phyloP scores from a whole-genome alignment of 2,329 filamentous ascomycete species.

The Nannizzia gypsea region DNA sequence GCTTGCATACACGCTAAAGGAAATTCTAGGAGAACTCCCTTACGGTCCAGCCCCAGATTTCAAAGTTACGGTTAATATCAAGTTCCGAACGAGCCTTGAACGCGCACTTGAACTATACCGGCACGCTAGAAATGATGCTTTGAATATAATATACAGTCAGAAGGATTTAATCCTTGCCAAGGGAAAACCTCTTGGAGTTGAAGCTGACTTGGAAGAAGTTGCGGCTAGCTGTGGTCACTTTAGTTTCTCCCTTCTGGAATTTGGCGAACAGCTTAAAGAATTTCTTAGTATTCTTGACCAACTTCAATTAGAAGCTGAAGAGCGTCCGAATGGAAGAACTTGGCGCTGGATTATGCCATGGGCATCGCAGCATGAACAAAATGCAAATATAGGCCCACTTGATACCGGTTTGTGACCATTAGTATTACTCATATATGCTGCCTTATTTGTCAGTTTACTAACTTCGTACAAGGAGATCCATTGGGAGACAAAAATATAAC shows the following conservation, averaged over 20 bases:
- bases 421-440: background rate
- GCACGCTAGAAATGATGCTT: constrained; percentile 58
- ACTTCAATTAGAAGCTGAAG: constrained; percentile 56
- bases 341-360: constrained; percentile 88
- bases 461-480: constrained; percentile 12
- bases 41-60: constrained; percentile 59
- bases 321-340: constrained; percentile 48
- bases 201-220: constrained; percentile 93
- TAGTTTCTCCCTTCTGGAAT: constrained; percentile 78
- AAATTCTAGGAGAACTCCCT: constrained; percentile 76
- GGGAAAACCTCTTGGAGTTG: constrained; percentile 57
- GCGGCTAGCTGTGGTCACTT: constrained; percentile 97
- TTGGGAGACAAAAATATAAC: constrained; percentile 8
- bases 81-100: constrained; percentile 66
- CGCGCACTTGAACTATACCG: constrained; percentile 74
- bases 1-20: constrained; percentile 77
- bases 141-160: constrained; percentile 67
- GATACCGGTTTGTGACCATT: background rate
- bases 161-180: constrained; percentile 55
- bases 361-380: constrained; percentile 25
- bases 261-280: constrained; percentile 76
- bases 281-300: constrained; percentile 80
- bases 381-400: background rate
- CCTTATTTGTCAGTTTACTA: background rate
- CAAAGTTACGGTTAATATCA: constrained; percentile 61